Conservation (phyloP, 1,284 basidiomycete species). For the Uromyces viciae-fabae region DNA sequence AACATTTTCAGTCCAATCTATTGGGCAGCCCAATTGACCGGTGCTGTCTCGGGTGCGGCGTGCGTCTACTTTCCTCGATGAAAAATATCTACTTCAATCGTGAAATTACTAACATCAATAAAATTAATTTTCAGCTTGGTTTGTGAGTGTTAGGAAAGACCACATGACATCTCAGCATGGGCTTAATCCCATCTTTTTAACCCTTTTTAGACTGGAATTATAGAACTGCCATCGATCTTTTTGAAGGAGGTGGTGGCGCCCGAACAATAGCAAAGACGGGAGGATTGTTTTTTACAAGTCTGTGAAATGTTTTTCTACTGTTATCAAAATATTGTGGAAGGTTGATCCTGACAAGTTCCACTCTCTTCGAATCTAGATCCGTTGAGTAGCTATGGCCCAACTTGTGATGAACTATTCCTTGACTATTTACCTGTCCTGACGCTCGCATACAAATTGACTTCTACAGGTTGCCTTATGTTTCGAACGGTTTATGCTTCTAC, state of each 20-base stretch:
- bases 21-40: constrained; percentile 36
- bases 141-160: constrained; percentile 36
- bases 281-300: constrained; percentile 32
- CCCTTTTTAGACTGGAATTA: constrained; percentile 30
- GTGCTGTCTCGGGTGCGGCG: constrained; percentile 31
- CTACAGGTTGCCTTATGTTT: constrained; percentile 25
- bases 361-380: neutral
- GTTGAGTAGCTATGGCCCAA: neutral
- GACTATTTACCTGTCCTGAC: neutral
- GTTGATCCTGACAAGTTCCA: neutral
- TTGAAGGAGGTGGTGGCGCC: constrained; percentile 28
- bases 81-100: neutral
- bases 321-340: neutral
- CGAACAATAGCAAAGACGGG: constrained; percentile 34
- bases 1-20: constrained; percentile 38
- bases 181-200: too few relatives aligned
- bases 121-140: neutral
- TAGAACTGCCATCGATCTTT: constrained; percentile 23
- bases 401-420: neutral
- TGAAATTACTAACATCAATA: too few relatives aligned
- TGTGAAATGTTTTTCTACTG: neutral
- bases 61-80: neutral
- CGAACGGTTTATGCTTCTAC: constrained; percentile 31
- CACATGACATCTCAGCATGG: too few relatives aligned
- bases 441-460: too few relatives aligned